Base-by-base conservation (phyloP, 2,329 filamentous ascomycete species). In the Fusarium papillatum region DNA sequence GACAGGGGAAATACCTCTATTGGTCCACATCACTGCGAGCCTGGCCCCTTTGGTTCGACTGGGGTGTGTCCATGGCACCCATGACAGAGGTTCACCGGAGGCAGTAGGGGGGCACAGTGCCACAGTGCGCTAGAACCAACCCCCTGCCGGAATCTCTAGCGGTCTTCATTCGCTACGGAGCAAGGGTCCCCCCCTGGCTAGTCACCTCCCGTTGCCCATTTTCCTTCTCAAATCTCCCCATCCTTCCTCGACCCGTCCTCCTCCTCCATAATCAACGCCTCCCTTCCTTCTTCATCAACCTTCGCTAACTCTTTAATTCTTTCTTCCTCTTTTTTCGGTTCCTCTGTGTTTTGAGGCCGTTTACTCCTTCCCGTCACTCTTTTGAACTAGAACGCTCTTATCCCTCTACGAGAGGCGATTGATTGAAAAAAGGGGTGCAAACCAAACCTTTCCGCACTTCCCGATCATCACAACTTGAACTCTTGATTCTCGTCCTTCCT, bases 291-390 rank as follows among this genome's bases (percentile, higher is more conserved):
- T 77, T 60, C 70, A 73, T 71, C 69, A 76, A 72, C 73, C 61
- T 77, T 80, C 79, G 65, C 77, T 76, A 74, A 65, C 71, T 76
- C 75, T 76, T 79, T 79, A 79, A 78, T 78, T 71, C 71, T 72
- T 71, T n/a, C 55, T 70, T 73, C 70, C 66, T 71, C 71, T 78
- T 72, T 75, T 60, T 70, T 71, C 68, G 76, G 76, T 77, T 77
- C 80, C 80, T 77, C 70, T 71, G 31, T 67, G 29, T 53, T 53
- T 72, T 73, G 77, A 79, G 77, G 66, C 76, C 73, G 72, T 75
- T 78, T 70, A 77, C 71, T 71, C 63, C 64, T 82, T 82, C 80
- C 80, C 70, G 80, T 76, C 80, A 80, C 80, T 82, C 80, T 76
- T 81, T 81, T 75, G 38, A 41, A 76, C 65, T 50, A 60, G 43